phyloP scores from a whole-genome alignment of 192 early-diverging fungal species.

The Funneliformis mosseae region DNA sequence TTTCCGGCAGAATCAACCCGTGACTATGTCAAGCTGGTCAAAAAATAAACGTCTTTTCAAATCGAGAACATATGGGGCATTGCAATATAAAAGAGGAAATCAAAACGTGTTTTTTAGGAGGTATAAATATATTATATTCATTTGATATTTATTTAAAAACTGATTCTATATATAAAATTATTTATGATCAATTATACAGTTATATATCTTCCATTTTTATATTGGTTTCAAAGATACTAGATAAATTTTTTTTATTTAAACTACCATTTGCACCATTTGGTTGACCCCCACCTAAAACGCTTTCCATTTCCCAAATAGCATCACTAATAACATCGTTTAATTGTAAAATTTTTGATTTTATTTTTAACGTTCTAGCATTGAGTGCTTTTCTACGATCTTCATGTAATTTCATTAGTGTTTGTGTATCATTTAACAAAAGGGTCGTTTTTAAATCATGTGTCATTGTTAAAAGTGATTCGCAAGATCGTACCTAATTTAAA shows the following conservation, averaged over 20 bases:
- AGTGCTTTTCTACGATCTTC: conserved; percentile 16
- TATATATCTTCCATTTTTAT: background rate
- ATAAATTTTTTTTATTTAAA: background rate
- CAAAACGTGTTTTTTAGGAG: too few relatives aligned
- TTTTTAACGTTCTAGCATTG: conserved; percentile 18
- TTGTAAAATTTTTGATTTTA: conserved; percentile 29
- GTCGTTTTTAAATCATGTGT: conserved; percentile 34
- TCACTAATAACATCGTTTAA: conserved; percentile 20
- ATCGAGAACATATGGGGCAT: too few relatives aligned
- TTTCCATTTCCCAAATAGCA: conserved; percentile 36
- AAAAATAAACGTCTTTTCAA: too few relatives aligned
- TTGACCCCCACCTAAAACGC: conserved; percentile 20
- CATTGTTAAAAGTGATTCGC: conserved; percentile 24
- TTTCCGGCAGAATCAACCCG: too few relatives aligned
- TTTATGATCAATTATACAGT: too few relatives aligned
- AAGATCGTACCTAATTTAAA: conserved; percentile 12
- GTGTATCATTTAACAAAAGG: conserved; percentile 27
- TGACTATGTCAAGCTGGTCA: too few relatives aligned
- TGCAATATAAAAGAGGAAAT: too few relatives aligned
- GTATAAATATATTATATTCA: too few relatives aligned
- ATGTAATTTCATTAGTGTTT: conserved; percentile 21
- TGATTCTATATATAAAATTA: too few relatives aligned
- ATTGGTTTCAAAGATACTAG: background rate
- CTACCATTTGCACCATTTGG: background rate
- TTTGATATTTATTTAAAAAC: too few relatives aligned